A percentile compares a stretch with the other conserved stretches of the same genome.
These are phyloP conservation scores for Lachancea sp. DNA, from an alignment of 805 yeast genomes.

Conservation along the genomic window DNA sequence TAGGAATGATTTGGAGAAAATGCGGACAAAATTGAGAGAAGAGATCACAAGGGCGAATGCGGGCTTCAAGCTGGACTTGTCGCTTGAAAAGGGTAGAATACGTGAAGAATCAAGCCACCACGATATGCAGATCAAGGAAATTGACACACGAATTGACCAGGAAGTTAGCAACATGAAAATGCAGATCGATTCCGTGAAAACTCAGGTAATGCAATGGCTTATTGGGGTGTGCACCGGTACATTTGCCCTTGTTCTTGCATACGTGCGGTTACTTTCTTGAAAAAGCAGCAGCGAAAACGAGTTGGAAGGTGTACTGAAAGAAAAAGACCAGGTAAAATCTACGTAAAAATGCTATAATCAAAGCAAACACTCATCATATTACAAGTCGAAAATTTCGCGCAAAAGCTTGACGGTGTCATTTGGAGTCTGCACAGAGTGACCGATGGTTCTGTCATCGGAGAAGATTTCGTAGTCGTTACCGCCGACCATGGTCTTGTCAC, in stretches of 20 bases:
- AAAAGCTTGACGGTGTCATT: slow-evolving; percentile 81
- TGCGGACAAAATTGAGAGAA: slow-evolving; percentile 78
- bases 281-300: no score
- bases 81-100: slow-evolving; percentile 90
- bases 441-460: slow-evolving; percentile 85
- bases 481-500: slow-evolving; percentile 95
- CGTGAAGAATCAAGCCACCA: slow-evolving; percentile 91
- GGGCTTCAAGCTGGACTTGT: slow-evolving; percentile 82
- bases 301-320: no score
- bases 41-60: slow-evolving; percentile 88
- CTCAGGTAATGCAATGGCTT: slow-evolving; percentile 97
- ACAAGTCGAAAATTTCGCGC: slow-evolving; percentile 61
- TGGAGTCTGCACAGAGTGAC: slow-evolving; percentile 88
- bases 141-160: slow-evolving; percentile 91
- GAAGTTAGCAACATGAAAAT: slow-evolving; percentile 91
- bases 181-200: slow-evolving; percentile 91
- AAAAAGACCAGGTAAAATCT: background rate
- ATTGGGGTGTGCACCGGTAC: slow-evolving; percentile 99
- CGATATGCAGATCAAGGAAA: slow-evolving; percentile 89
- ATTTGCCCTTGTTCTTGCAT: slow-evolving; percentile 87
- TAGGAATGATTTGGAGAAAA: slow-evolving; percentile 75
- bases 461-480: slow-evolving; percentile 99
- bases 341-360: no score
- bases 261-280: slow-evolving; percentile 70
- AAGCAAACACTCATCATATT: no score